phyloP scores from a whole-genome alignment of 192 early-diverging fungal genomes.

The Coemansia sp. region DNA sequence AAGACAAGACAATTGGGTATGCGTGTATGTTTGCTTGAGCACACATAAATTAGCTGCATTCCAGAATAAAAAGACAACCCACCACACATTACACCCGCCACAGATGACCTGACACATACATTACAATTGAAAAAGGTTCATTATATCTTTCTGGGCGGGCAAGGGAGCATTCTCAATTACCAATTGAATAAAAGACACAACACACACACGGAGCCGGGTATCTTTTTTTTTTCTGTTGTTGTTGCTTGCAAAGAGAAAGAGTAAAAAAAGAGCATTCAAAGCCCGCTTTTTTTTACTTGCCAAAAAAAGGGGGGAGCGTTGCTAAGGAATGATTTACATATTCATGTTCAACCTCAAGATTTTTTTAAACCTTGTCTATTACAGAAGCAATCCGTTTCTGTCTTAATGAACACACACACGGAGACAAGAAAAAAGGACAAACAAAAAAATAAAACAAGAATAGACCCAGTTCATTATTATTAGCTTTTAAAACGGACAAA shows the following conservation, averaged over 20 bases:
- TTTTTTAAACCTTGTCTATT: no score
- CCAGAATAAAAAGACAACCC: neutral
- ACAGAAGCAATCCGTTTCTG: no score
- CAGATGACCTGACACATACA: neutral
- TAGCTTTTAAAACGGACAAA: neutral
- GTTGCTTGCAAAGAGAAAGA: neutral
- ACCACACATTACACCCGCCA: neutral
- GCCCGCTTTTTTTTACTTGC: neutral
- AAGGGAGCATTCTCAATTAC: neutral
- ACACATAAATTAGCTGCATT: neutral
- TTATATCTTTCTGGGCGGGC: neutral
- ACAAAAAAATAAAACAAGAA: neutral
- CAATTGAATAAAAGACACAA: neutral
- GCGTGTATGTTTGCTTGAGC: neutral
- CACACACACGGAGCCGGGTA: neutral
- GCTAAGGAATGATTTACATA: neutral
- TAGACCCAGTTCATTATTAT: neutral
- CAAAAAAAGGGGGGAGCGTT: neutral
- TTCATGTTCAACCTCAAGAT: no score
- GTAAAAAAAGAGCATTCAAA: neutral
- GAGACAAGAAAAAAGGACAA: slow-evolving; percentile 1
- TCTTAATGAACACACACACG: neutral
- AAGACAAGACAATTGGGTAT: neutral
- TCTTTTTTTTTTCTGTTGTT: neutral
- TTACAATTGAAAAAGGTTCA: neutral